These are phyloP conservation scores for Acanthamoeba polyphaga DNA, from an alignment of 208 protist genomes.

Conservation along the genomic window DNA sequence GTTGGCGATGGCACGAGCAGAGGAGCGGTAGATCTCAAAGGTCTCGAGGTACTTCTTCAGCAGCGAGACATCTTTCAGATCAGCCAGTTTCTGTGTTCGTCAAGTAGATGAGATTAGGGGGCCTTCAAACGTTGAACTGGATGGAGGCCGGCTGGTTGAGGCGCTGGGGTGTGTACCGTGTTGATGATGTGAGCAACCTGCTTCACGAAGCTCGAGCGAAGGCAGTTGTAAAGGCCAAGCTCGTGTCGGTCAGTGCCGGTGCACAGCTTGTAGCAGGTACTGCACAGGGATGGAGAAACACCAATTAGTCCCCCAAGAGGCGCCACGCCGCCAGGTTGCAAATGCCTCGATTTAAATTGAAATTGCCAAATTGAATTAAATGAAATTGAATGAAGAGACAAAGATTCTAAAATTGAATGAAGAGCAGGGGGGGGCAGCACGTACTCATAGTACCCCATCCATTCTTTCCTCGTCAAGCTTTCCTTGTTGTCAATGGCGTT, in stretches of 20 bases:
- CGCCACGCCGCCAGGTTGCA: too few species aligned
- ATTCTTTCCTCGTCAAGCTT: conserved; percentile 24
- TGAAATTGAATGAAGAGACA: too few species aligned
- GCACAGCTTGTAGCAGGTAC: conserved; percentile 41
- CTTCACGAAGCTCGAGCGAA: neutral
- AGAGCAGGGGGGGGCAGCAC: neutral
- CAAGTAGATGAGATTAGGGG: too few species aligned
- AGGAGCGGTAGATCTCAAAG: neutral
- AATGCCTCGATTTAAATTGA: too few species aligned
- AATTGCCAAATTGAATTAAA: neutral
- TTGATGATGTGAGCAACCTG: neutral
- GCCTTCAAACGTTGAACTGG: too few species aligned
- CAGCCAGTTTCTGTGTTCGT: neutral
- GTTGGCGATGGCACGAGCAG: neutral
- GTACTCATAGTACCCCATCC: conserved; percentile 19
- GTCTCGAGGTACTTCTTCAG: conserved; percentile 36
- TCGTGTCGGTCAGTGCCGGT: conserved; percentile 44
- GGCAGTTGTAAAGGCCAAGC: neutral
- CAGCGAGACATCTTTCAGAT: neutral
- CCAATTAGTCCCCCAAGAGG: too few species aligned
- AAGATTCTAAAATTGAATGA: too few species aligned
- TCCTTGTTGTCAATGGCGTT: conserved; percentile 22
- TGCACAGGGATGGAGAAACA: neutral
- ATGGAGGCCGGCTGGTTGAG: too few species aligned
- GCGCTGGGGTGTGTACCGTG: neutral